Conservation (phyloP, 208 protist genomes). For the Trypanosoma boissoni region DNA sequence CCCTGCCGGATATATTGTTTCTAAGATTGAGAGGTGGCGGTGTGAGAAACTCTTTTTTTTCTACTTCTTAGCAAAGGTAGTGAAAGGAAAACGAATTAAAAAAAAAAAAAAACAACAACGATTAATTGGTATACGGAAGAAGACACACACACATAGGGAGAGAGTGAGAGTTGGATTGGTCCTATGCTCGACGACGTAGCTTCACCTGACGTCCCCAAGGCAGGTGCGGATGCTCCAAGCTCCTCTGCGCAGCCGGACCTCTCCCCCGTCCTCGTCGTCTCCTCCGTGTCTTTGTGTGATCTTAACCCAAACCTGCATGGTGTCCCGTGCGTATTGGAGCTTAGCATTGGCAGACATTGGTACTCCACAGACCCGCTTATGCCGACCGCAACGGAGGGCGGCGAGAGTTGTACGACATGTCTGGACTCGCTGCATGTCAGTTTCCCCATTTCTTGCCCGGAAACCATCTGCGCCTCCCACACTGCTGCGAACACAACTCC, state of each 20-base stretch:
- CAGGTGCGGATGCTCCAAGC: not conserved
- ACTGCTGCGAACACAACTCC: not conserved
- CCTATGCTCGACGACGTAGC: no score
- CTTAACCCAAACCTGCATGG: not conserved
- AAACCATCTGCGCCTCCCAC: no score
- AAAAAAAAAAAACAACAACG: not conserved
- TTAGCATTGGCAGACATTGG: not conserved
- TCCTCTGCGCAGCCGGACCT: not conserved
- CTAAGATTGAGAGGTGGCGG: no score
- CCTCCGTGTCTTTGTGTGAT: slow-evolving; percentile 13
- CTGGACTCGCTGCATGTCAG: no score
- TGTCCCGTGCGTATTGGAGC: slow-evolving; percentile 1
- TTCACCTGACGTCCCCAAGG: no score
- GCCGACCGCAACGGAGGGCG: not conserved
- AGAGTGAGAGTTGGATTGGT: no score
- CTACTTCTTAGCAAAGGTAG: not conserved
- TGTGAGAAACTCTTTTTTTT: slow-evolving; percentile 4
- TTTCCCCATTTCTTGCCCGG: no score
- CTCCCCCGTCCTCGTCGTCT: slow-evolving; percentile 3
- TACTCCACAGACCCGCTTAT: slow-evolving; percentile 4
- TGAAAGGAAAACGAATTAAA: no score
- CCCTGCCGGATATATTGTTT: no score
- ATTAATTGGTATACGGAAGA: not conserved
- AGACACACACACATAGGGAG: no score
- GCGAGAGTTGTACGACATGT: no score